A percentile compares a stretch with the other conserved stretches of the same genome.
Evolutionary conservation across 2,329 filamentous ascomycete species (phyloP).

Genomic region (Clonostachys rosea): DNA sequence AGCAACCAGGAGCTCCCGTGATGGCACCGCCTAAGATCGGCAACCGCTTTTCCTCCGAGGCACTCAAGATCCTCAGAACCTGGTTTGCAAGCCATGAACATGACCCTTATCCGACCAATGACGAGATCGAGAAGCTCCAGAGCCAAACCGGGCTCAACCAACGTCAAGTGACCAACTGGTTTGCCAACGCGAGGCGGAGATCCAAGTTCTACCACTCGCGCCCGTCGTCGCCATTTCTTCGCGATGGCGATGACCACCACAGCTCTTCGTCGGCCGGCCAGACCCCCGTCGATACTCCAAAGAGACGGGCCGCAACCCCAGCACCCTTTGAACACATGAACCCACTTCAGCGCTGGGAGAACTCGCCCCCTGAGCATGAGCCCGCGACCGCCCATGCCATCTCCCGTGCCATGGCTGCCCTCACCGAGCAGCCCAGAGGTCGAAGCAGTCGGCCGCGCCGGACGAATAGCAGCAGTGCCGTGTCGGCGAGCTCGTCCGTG

Average conservation of each 20-base stretch:
- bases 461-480: constrained; percentile 7
- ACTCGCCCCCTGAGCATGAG: constrained; percentile 17
- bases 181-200: constrained; percentile 75
- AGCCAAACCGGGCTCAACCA: constrained; percentile 67
- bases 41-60: constrained; percentile 11
- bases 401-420: constrained; percentile 10
- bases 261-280: background rate
- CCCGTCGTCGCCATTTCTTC: constrained; percentile 33
- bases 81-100: constrained; percentile 24
- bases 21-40: constrained; percentile 9
- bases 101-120: constrained; percentile 77
- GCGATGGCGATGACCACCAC: too few species aligned
- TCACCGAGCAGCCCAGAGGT: constrained; percentile 7
- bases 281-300: constrained; percentile 47
- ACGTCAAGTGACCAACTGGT: constrained; percentile 79
- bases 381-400: constrained; percentile 14
- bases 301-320: constrained; percentile 16
- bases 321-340: constrained; percentile 9
- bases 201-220: constrained; percentile 63
- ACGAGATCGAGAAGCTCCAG: constrained; percentile 71
- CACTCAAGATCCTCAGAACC: constrained; percentile 8
- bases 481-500: constrained; percentile 3
- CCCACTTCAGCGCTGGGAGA: constrained; percentile 15
- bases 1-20: too few species aligned
- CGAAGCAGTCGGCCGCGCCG: constrained; percentile 8